These are phyloP conservation scores for Lipomyces sp. DNA, from an alignment of 805 yeast species.

Conservation along the genomic window DNA sequence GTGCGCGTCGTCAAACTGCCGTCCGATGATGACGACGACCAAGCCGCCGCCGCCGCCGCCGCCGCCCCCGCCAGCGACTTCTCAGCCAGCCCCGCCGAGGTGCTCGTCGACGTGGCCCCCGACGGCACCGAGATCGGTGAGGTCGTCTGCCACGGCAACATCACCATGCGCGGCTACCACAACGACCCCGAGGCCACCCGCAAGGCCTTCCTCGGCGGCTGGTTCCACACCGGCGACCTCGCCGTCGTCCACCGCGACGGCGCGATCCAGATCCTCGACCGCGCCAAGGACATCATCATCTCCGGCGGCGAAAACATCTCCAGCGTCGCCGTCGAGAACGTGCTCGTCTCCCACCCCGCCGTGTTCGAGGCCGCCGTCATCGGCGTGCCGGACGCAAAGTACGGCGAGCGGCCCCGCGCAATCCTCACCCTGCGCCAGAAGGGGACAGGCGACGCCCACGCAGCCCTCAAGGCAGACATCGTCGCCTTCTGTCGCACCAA, in stretches of 20 bases:
- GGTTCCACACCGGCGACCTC: conserved; percentile 35
- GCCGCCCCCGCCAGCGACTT: too few relatives aligned
- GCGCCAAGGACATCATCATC: conserved; percentile 40
- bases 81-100: too few relatives aligned
- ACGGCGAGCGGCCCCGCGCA: conserved; percentile 40
- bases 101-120: conserved; percentile 31
- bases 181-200: conserved; percentile 36
- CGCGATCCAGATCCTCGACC: conserved; percentile 36
- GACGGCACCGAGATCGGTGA: conserved; percentile 39
- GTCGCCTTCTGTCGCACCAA: too few relatives aligned
- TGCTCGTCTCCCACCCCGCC: conserved; percentile 32
- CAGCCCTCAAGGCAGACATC: too few relatives aligned
- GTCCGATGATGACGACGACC: conserved; percentile 9
- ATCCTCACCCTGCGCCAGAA: conserved; percentile 28
- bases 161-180: conserved; percentile 38
- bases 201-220: conserved; percentile 35
- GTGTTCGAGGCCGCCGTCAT: conserved; percentile 38
- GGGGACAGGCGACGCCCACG: too few relatives aligned
- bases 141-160: conserved; percentile 37
- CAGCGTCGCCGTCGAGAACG: conserved; percentile 38
- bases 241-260: conserved; percentile 40
- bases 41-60: too few relatives aligned
- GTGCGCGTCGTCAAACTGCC: conserved; percentile 33
- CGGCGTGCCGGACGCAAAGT: conserved; percentile 36
- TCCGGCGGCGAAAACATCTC: conserved; percentile 42